Base-by-base conservation (phyloP, 2,329 filamentous ascomycete genomes). In the Elsinoe ampelina region DNA sequence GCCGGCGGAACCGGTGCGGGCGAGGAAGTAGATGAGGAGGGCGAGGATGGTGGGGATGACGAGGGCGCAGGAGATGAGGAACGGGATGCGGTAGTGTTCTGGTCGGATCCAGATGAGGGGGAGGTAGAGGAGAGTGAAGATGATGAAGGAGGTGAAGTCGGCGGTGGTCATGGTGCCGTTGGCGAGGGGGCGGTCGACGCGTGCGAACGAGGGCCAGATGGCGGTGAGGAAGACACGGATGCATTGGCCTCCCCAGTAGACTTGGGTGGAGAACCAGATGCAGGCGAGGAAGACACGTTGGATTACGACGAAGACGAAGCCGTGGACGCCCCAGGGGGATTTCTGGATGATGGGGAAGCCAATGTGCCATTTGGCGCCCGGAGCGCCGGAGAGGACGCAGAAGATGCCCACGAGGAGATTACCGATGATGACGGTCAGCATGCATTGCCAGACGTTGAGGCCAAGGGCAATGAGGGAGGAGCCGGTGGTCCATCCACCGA, bases 151-250 rank as follows among this genome's bases (percentile, higher is more conserved):
- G 17, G 47, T 58, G 55, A 61, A 63, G 34, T 59, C 58, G 30
- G 66, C 52, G 58, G 61, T 55, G 59, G 79, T 80, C 13, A 78
- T 73, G 11, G 71, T 74, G 2, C 80, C 65, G 0, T 77, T 79
- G 1, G 76, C 73, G 64, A 71, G 83, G 55, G 76, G 76, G 5
- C 75, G 75, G 59, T 79, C 73, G 1, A 77, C 74, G 2, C 72
- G 72, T 0, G 75, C 77, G 62, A 75, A 74, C 55, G 76, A 76
- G 61, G 80, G 59, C 61, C 61, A 64, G 17, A 52, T 32, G 32
- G 52, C 52, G 4, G 52, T 55, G 20, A 55, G 30, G 38, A 55
- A 55, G 52, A 52, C 48, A 7, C 48, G 48, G 12, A 39, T 19
- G 48, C 48, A 52, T 52, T 52, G 48, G 10, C 52, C 52, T 2